These are phyloP conservation scores for Schizophyllum amplum DNA, from an alignment of 1,284 basidiomycete genomes.

Conservation along the genomic window DNA sequence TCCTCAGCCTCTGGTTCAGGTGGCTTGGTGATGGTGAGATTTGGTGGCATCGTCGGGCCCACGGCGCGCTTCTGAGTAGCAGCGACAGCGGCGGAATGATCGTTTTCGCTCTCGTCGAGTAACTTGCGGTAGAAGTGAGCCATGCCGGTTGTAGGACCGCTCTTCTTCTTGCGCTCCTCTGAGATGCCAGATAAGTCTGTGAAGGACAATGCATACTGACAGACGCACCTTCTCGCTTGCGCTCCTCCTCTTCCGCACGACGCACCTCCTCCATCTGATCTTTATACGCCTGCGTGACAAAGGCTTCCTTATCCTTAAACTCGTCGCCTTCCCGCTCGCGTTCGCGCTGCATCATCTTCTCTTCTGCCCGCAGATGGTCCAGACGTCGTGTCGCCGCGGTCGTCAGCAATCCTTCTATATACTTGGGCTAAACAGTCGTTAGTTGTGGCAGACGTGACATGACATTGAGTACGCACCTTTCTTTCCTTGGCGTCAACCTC, in stretches of 20 bases:
- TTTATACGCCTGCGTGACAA: slow-evolving; percentile 97
- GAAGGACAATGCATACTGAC: neutral
- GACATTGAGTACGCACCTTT: slow-evolving; percentile 43
- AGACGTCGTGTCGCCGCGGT: slow-evolving; percentile 83
- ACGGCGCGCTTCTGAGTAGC: slow-evolving; percentile 57
- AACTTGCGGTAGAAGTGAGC: slow-evolving; percentile 82
- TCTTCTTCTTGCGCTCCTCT: slow-evolving; percentile 64
- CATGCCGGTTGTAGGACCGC: slow-evolving; percentile 59
- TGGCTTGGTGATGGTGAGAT: slow-evolving; percentile 68
- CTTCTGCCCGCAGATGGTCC: slow-evolving; percentile 92
- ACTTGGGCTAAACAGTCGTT: slow-evolving; percentile 68
- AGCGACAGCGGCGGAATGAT: slow-evolving; percentile 79
- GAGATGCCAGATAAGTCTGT: slow-evolving; percentile 3
- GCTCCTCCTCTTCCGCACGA: slow-evolving; percentile 87
- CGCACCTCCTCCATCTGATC: slow-evolving; percentile 92
- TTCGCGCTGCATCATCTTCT: slow-evolving; percentile 95
- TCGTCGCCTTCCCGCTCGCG: slow-evolving; percentile 91
- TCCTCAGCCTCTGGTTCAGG: slow-evolving; percentile 57
- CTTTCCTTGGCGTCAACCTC: slow-evolving; percentile 65
- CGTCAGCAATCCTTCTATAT: slow-evolving; percentile 77
- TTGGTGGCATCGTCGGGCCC: slow-evolving; percentile 38
- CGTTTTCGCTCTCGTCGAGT: slow-evolving; percentile 73
- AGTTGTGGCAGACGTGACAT: slow-evolving; percentile 6
- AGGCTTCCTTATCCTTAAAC: slow-evolving; percentile 91
- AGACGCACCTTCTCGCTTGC: slow-evolving; percentile 68